phyloP scores from a whole-genome alignment of 164 flowering plant species.

The Vitis vinifera region ASM3070453v1 NC_081817.1:2355501-2356000 shows the following conservation, averaged over 20 bases:
- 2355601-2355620: slow-evolving; percentile 79
- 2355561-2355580: background rate
- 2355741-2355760: background rate
- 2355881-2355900: background rate
- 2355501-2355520: background rate
- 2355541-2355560: background rate
- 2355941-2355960: too few species aligned
- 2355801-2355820: background rate
- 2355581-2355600: slow-evolving; percentile 9
- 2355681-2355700: slow-evolving; percentile 82
- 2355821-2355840: background rate
- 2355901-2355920: too few species aligned
- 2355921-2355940: too few species aligned
- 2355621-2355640: slow-evolving; percentile 98
- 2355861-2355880: background rate
- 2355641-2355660: slow-evolving; percentile 84
- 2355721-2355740: background rate
- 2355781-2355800: background rate
- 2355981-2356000: too few species aligned
- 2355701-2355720: slow-evolving; percentile 73
- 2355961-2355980: too few species aligned
- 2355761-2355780: background rate
- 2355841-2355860: background rate
- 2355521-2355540: background rate
- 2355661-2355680: slow-evolving; percentile 86